A percentile compares a stretch with the other conserved stretches of the same genome.
These are phyloP conservation scores for Pholiota microspora DNA, from an alignment of 768 basidiomycete genomes.

Conservation along the genomic window DNA sequence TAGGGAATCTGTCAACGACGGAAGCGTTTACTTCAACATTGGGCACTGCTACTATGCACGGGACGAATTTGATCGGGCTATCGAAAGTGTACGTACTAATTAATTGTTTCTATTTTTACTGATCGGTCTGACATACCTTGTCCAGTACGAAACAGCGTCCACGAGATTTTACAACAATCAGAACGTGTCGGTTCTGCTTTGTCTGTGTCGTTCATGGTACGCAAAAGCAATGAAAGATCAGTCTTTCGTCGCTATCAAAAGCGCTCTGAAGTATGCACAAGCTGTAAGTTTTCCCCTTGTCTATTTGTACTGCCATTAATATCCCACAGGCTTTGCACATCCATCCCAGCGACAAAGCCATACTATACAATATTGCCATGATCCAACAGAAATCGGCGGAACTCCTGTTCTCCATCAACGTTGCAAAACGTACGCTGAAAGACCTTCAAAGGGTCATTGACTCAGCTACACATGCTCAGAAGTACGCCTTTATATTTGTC, in stretches of 20 bases:
- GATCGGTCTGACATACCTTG: not conserved
- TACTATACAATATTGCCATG: constrained; percentile 96
- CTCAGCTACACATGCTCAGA: constrained; percentile 83
- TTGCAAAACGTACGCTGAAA: constrained; percentile 74
- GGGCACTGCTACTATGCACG: constrained; percentile 92
- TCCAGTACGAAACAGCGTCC: constrained; percentile 90
- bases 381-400: constrained; percentile 96
- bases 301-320: not conserved
- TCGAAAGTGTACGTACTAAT: constrained; percentile 88
- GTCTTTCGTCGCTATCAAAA: constrained; percentile 76
- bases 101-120: not conserved
- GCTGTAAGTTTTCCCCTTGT: constrained; percentile 41
- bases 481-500: constrained; percentile 42
- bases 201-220: constrained; percentile 91
- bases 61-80: constrained; percentile 94
- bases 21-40: constrained; percentile 93
- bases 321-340: constrained; percentile 72
- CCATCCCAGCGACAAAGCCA: constrained; percentile 86
- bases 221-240: constrained; percentile 91
- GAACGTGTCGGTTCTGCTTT: constrained; percentile 75
- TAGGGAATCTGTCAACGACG: constrained; percentile 76
- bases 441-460: constrained; percentile 78
- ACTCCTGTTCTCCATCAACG: constrained; percentile 71
- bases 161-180: constrained; percentile 72
- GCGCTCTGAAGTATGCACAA: constrained; percentile 83